Conservation (phyloP, 148 eudicot genomes). For the Cornus florida region DNA sequence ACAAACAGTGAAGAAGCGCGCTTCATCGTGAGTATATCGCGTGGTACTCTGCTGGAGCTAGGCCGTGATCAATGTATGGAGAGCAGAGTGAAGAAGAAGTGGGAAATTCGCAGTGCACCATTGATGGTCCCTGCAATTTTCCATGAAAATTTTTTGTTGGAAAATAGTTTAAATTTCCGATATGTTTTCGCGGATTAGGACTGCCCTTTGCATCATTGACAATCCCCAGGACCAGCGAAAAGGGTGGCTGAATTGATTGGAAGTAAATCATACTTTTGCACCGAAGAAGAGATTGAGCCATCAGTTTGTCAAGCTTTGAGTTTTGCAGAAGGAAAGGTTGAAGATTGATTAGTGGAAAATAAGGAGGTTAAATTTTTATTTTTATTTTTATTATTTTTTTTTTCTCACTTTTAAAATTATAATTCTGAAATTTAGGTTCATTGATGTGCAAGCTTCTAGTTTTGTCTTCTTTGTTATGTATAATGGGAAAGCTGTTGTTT, state of each 20-base stretch:
- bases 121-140: constrained; percentile 19
- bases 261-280: constrained; percentile 49
- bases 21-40: constrained; percentile 49
- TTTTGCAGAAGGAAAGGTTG: constrained; percentile 48
- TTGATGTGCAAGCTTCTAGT: no score
- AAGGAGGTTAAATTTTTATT: no score
- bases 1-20: constrained; percentile 41
- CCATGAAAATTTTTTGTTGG: constrained; percentile 17
- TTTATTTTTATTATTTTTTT: background rate
- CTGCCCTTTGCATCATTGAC: constrained; percentile 33
- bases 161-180: constrained; percentile 33
- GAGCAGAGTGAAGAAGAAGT: constrained; percentile 55
- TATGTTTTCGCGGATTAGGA: constrained; percentile 61
- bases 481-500: constrained; percentile 3
- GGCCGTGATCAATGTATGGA: constrained; percentile 26
- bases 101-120: constrained; percentile 56
- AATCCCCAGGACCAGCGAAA: constrained; percentile 81
- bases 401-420: background rate
- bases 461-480: background rate
- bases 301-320: constrained; percentile 55
- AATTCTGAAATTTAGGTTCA: background rate
- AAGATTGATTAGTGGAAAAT: constrained; percentile 11
- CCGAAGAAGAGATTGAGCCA: constrained; percentile 31
- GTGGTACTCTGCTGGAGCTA: constrained; percentile 18
- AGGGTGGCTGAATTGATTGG: constrained; percentile 65